Evolutionary conservation across 495 filamentous ascomycete genomes (phyloP), one percentile per base, ranked within the genome.

Genomic region (Annulohypoxylon stygium): DNA sequence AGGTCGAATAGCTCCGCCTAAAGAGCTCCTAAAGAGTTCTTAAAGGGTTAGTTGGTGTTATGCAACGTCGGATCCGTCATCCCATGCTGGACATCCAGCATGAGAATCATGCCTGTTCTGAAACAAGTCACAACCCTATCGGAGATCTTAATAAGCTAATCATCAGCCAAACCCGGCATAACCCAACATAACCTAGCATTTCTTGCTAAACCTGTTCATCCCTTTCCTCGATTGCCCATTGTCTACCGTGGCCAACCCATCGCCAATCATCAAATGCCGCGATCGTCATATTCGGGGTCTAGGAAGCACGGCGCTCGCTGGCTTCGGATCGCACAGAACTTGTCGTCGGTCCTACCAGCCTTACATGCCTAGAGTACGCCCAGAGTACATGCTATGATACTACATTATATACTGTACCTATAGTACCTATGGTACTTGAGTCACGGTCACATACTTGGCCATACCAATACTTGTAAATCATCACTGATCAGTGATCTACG

Each of bases 221-320:
- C 67, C 67, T 70, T 74, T 75, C 59, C 53, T 60, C 30, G 25
- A 67, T 61, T 48, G 58, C 54, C 12, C 50, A 16, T 25, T 71
- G 25, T 63, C 48, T 51, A 61, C 65, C 67, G 68, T 61, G 63
- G 71, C 43, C 30, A 53, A 9, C 60, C 50, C 66, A 69, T 59
- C 62, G 61, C 76, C 74, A 76, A 75, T 74, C 74, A 74, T 60
- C 74, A 70, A 78, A 43, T 76, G 76, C 76, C 76, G 76, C 67
- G 67, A 75, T 67, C 72, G 30, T 47, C 72, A 11, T 37, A 36
- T 59, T 64, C 39, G 33, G 60, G 51, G 43, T 30, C 67, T 36
- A 55, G 54, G 67, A 60, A 65, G 57, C 30, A 30, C 30, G 30
- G 62, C 23, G 57, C 61, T 39, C 59, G 72, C 63, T 69, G 69